These are phyloP conservation scores for Nitzschia sp. DNA, from an alignment of 108 stramenopile species.

Conservation along the genomic window DNA sequence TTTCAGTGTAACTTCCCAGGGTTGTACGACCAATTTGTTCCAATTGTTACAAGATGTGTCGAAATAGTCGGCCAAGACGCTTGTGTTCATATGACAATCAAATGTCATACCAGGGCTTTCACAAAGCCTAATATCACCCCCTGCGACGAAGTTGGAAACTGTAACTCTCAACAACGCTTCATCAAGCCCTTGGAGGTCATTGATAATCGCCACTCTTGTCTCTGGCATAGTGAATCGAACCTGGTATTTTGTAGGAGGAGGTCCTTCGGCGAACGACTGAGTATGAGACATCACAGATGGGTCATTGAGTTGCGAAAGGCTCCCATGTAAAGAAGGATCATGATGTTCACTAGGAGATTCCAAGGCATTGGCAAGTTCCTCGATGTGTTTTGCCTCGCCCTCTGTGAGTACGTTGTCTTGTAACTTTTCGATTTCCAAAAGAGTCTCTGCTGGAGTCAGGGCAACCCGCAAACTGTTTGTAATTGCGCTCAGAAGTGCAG, in stretches of 20 bases:
- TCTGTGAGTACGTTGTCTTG: constrained; percentile 42
- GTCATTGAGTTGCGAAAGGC: constrained; percentile 7
- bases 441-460: constrained; percentile 18
- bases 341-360: constrained; percentile 17
- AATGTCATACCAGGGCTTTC: constrained; percentile 28
- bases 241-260: constrained; percentile 22
- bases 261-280: background rate
- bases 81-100: constrained; percentile 40
- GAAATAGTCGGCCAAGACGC: constrained; percentile 77
- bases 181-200: constrained; percentile 85
- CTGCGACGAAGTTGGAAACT: constrained; percentile 56
- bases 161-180: constrained; percentile 74
- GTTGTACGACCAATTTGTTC: constrained; percentile 61
- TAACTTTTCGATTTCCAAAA: background rate
- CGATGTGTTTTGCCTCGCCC: constrained; percentile 51
- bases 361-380: constrained; percentile 58
- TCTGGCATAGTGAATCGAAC: constrained; percentile 67
- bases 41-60: constrained; percentile 61
- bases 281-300: background rate
- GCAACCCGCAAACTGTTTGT: constrained; percentile 53
- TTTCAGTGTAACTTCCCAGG: constrained; percentile 76
- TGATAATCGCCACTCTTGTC: constrained; percentile 63
- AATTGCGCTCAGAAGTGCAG: constrained; percentile 73
- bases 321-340: background rate
- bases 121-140: constrained; percentile 15